Evolutionary conservation across 1,284 basidiomycete genomes (phyloP).

Genomic region (Sporisorium graminicola): DNA sequence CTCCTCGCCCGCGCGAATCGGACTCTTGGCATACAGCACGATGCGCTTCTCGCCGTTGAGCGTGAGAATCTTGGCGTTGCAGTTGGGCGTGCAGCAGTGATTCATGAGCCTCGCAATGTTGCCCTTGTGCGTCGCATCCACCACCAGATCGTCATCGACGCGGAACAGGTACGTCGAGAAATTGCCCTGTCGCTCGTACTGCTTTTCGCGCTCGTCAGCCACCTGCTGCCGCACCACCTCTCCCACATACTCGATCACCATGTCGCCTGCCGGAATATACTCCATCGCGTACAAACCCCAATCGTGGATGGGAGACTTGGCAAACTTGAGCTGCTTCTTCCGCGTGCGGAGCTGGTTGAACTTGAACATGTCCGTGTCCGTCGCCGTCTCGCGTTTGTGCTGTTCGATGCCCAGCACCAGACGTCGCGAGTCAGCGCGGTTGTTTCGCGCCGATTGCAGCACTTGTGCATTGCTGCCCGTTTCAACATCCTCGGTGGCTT

Average conservation of each 20-base stretch:
- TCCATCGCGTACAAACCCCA: slow-evolving; percentile 81
- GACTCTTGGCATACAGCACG: slow-evolving; percentile 93
- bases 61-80: slow-evolving; percentile 97
- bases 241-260: slow-evolving; percentile 99
- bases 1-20: slow-evolving; percentile 81
- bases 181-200: slow-evolving; percentile 77
- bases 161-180: slow-evolving; percentile 70
- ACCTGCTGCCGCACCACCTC: slow-evolving; percentile 95
- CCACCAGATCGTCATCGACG: slow-evolving; percentile 73
- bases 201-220: slow-evolving; percentile 95
- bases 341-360: slow-evolving; percentile 98
- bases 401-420: slow-evolving; percentile 94
- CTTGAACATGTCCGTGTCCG: slow-evolving; percentile 79
- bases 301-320: slow-evolving; percentile 95
- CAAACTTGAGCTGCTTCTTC: slow-evolving; percentile 97
- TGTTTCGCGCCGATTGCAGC: slow-evolving; percentile 86
- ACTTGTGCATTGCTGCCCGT: slow-evolving; percentile 66
- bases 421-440: slow-evolving; percentile 92
- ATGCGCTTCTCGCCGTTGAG: slow-evolving; percentile 99
- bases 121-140: slow-evolving; percentile 98
- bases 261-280: slow-evolving; percentile 90
- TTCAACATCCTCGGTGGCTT: slow-evolving; percentile 71
- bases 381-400: slow-evolving; percentile 77
- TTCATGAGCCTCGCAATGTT: slow-evolving; percentile 77
- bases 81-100: slow-evolving; percentile 97